These are phyloP conservation scores for Tulasnella sp. DNA, from an alignment of 768 basidiomycete species.

Conservation along the genomic window DNA sequence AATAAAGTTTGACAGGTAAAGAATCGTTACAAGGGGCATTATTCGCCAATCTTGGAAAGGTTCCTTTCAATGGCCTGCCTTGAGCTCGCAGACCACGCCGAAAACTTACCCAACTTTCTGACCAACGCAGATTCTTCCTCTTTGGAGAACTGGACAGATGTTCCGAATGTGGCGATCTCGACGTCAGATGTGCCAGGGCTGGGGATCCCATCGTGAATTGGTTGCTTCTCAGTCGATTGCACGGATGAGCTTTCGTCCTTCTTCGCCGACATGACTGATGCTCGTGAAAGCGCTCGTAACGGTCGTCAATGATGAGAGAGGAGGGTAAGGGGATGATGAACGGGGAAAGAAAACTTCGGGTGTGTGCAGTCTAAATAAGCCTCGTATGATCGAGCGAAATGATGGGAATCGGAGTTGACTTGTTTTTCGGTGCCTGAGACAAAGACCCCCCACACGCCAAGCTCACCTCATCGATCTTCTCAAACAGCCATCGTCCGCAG, in stretches of 20 bases:
- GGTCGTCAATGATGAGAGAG: neutral
- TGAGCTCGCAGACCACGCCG: neutral
- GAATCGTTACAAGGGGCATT: conserved; percentile 31
- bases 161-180: conserved; percentile 27
- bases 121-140: conserved; percentile 30
- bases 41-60: conserved; percentile 28
- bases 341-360: neutral
- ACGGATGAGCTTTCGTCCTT: conserved; percentile 9
- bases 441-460: conserved; percentile 11
- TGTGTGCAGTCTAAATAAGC: neutral
- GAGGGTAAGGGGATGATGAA: neutral
- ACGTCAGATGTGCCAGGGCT: conserved; percentile 18
- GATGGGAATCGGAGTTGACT: conserved; percentile 15
- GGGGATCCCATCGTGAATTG: neutral
- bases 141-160: conserved; percentile 20
- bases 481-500: neutral
- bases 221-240: conserved; percentile 9
- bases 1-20: conserved; percentile 32
- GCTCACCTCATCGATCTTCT: conserved; percentile 16
- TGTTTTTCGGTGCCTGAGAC: conserved; percentile 15
- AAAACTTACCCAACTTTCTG: conserved; percentile 28
- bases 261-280: neutral
- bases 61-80: neutral
- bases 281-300: neutral
- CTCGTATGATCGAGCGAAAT: conserved; percentile 1